A percentile compares a stretch with the other conserved stretches of the same genome.
These are phyloP conservation scores for Phytophthora podocarpi DNA, from an alignment of 352 stramenopile genomes.

Conservation along the genomic window DNA sequence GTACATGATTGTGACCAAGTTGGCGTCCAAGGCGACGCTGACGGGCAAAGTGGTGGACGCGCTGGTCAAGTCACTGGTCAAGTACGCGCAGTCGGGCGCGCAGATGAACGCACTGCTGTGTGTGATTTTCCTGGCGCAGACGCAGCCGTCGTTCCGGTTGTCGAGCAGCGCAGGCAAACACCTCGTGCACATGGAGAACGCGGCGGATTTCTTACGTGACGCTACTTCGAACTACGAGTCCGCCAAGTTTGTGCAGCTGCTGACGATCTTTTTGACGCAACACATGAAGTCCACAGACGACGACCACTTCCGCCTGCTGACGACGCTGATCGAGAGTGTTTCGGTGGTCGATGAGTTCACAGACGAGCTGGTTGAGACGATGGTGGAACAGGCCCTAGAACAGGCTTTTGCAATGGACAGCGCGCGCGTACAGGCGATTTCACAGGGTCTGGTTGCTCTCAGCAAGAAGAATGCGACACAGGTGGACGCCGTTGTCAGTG, in stretches of 20 bases:
- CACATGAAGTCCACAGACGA: constrained; percentile 48
- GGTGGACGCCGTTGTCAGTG: constrained; percentile 50
- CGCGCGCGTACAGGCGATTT: constrained; percentile 50
- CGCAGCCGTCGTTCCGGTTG: constrained; percentile 69
- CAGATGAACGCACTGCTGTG: constrained; percentile 81
- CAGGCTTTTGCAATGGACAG: constrained; percentile 46
- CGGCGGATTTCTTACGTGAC: constrained; percentile 67
- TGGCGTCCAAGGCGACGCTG: constrained; percentile 80
- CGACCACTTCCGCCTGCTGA: constrained; percentile 41
- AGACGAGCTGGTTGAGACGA: constrained; percentile 48
- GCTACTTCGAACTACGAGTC: constrained; percentile 76
- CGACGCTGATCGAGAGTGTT: constrained; percentile 48
- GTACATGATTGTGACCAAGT: constrained; percentile 88
- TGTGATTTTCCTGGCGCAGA: constrained; percentile 77
- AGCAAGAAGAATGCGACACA: constrained; percentile 66
- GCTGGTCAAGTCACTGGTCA: constrained; percentile 76
- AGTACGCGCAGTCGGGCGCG: constrained; percentile 67
- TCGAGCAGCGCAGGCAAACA: constrained; percentile 64
- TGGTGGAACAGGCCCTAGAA: constrained; percentile 53
- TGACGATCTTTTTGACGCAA: constrained; percentile 56
- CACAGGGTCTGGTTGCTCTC: constrained; percentile 47
- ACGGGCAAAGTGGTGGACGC: constrained; percentile 75
- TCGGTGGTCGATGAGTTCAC: constrained; percentile 52
- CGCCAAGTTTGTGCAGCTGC: constrained; percentile 66
- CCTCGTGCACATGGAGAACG: constrained; percentile 68